Evolutionary conservation across 2,329 filamentous ascomycete species (phyloP), one percentile per base, ranked within the genome.

Genomic region (Ophiostoma sp.): DNA sequence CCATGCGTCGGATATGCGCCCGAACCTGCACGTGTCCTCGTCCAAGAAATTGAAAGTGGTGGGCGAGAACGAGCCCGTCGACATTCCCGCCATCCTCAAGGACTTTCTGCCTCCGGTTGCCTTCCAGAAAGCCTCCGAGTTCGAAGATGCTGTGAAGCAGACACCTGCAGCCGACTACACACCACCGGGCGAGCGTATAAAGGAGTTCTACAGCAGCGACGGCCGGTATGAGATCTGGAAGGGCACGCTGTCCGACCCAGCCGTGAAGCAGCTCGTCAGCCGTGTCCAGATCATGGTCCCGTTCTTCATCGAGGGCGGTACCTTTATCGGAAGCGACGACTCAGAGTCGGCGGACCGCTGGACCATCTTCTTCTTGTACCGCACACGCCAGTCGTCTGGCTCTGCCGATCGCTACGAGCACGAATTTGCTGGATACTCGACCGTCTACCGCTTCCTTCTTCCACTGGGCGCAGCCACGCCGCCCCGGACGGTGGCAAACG

Each of bases 291-390:
- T 97, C 68, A 81, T 96, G 47, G 86, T 93, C 5, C 87, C 92
- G 16, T 83, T 98, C 70, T 96, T 93, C 77, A 97, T 99, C 71
- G 96, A 99, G 77, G 95, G 92, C 41, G 95, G 93, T n/a, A 90
- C 87, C 4, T 87, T 87, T 49, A 87, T 97, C 63, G 77, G 82
- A 4, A 78, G 78, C 4, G 78, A 81, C 2, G 87, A 93, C 66
- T 84, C 89, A 0, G 89, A 93, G 71, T 88, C 87, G 0, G 78
- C 89, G 27, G 86, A 93, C 70, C 86, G 94, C 74, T 99, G 95
- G 95, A 93, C 91, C 0, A 80, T 98, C n/a, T 98, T 93, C 79
- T 88, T 97, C 73, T 81, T 97, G 68, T 94, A 90, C 77, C 85
- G 71, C 68, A 73, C 89, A 73, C 85, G 85, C 70, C 79, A 79